Conservation (phyloP, 75 land plant species). For the Cunninghamia lanceolata region DNA sequence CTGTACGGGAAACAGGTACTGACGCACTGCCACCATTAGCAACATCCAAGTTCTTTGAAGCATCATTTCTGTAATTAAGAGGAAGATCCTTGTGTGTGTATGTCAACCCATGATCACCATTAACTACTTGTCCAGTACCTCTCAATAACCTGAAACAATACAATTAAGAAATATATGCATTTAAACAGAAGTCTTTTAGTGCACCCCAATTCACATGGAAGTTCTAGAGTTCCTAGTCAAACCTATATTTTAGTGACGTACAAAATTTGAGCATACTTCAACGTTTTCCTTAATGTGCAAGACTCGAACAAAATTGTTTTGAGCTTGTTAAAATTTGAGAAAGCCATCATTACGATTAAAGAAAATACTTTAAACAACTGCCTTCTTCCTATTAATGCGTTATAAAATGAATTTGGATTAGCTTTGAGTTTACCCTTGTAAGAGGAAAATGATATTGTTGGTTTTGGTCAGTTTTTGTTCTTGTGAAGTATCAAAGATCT, state of each 20-base stretch:
- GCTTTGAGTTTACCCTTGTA: too few relatives aligned
- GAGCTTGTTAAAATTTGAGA: too few relatives aligned
- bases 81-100: conserved; percentile 68
- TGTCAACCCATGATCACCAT: conserved; percentile 78
- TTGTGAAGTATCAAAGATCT: too few relatives aligned
- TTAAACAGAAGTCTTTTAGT: neutral
- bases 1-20: neutral
- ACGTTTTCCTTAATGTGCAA: neutral
- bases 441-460: too few relatives aligned
- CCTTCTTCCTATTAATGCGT: too few relatives aligned
- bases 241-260: neutral
- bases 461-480: too few relatives aligned
- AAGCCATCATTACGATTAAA: too few relatives aligned
- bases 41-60: neutral
- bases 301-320: too few relatives aligned
- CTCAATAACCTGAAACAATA: conserved; percentile 58
- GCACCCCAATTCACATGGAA: neutral
- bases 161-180: neutral
- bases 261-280: neutral
- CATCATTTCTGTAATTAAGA: neutral
- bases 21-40: neutral
- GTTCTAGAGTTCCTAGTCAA: neutral
- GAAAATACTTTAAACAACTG: too few relatives aligned
- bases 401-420: too few relatives aligned
- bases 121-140: conserved; percentile 85